phyloP scores from a whole-genome alignment of 257 asterid genomes.

The Nicotiana noctiflora region DNA sequence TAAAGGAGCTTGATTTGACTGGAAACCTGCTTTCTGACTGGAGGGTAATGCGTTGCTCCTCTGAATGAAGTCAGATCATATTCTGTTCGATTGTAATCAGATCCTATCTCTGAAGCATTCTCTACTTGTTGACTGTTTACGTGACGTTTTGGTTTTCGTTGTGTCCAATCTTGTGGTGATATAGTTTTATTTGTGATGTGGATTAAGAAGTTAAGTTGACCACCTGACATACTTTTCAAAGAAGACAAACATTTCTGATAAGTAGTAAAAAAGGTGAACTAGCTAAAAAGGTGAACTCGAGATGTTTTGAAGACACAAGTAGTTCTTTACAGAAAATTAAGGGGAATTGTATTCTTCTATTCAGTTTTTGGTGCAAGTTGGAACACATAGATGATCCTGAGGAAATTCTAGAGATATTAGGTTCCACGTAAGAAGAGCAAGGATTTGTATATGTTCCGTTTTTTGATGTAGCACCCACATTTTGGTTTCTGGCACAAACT shows the following conservation, averaged over 20 bases:
- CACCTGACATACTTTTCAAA: neutral
- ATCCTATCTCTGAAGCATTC: neutral
- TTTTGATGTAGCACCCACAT: too few species aligned
- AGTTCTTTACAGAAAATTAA: too few species aligned
- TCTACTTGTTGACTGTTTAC: neutral
- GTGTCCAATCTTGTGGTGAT: neutral
- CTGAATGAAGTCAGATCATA: conserved; percentile 14
- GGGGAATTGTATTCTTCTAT: too few species aligned
- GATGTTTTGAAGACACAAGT: too few species aligned
- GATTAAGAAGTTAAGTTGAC: neutral
- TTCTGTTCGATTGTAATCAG: neutral
- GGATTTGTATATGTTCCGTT: too few species aligned
- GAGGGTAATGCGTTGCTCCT: conserved; percentile 52
- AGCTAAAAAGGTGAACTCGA: too few species aligned
- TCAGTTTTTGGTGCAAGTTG: too few species aligned
- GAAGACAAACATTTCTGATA: neutral
- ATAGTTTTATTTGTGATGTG: neutral
- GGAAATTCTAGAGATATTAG: too few species aligned
- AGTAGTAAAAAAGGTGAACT: neutral
- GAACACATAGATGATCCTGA: too few species aligned
- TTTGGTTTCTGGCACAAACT: too few species aligned
- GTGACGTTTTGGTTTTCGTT: neutral
- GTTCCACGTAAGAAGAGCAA: too few species aligned
- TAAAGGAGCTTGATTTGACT: conserved; percentile 92
- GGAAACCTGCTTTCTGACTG: conserved; percentile 75